Evolutionary conservation across 2,329 filamentous ascomycete species (phyloP), one percentile per base, ranked within the genome.

Genomic region (Nectriaceae sp.): DNA sequence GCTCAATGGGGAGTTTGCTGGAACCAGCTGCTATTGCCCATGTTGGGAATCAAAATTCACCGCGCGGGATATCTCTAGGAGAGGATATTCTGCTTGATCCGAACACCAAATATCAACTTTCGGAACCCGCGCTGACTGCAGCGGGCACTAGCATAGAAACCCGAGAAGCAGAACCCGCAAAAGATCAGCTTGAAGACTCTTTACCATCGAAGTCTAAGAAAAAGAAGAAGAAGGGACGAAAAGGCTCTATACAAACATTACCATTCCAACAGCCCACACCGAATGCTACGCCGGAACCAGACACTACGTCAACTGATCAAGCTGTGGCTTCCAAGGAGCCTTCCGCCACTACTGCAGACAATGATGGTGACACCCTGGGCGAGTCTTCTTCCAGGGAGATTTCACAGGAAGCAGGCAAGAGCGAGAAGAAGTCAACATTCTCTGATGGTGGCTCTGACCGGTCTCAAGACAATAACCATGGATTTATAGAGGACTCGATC

Each of bases 161-260:
- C n/a, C 33, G 5, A 36, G 8, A 10, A 36, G 33, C 33, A 15
- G 33, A 5, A 6, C 33, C 33, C 13, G 21, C 19, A 22, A 38
- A 40, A 21, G 21, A 20, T 20, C 31, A 42, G n/a, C 19, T 45
- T 3, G 49, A 50, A 5, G 41, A 41, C 19, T 40, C 41, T 33
- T 42, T 52, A 10, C 29, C 52, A 35, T 40, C 54, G 21, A 61
- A 57, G 21, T 53, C 56, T 15, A 62, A 65, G 33, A 67, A 65
- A 49, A 70, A 68, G 44, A 65, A 59, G 20, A 56, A 62, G 43
- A 60, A 53, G 26, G 50, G 41, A 24, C 55, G 56, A 35, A 43
- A 49, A 35, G 33, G 42, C 21, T 40, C 41, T 5, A 24, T 37
- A 5, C 41, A 39, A 33, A 15, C 21, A 6, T 5, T 24, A 5